Evolutionary conservation across 306 rosid species (phyloP).

Genomic region (Lathyrus aphaca): DNA sequence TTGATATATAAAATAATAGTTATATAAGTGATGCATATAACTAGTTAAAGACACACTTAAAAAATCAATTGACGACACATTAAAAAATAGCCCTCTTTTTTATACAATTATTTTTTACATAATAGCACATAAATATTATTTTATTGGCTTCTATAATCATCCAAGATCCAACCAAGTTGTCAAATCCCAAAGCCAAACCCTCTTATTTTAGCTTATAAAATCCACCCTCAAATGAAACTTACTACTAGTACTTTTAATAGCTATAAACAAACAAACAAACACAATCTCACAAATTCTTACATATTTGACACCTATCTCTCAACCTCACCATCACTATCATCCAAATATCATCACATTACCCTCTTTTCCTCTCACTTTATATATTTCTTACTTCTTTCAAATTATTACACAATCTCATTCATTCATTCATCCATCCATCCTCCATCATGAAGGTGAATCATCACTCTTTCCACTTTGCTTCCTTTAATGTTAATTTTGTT

Average conservation of each 20-base stretch:
- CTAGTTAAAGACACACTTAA: too few relatives aligned
- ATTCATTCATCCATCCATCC: conserved; percentile 39
- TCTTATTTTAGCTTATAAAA: conserved; percentile 49
- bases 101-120: too few relatives aligned
- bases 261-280: background rate
- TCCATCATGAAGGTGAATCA: conserved; percentile 69
- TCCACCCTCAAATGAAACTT: background rate
- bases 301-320: conserved; percentile 35
- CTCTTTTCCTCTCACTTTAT: conserved; percentile 41
- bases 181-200: conserved; percentile 51
- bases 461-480: background rate
- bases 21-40: too few relatives aligned
- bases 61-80: too few relatives aligned
- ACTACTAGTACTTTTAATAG: background rate
- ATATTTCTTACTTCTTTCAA: conserved; percentile 36
- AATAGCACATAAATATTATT: background rate
- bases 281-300: conserved; percentile 1
- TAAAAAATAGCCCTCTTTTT: too few relatives aligned
- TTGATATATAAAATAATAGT: too few relatives aligned
- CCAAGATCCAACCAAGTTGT: conserved; percentile 34
- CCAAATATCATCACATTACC: conserved; percentile 30
- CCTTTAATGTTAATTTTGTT: conserved; percentile 14
- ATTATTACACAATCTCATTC: conserved; percentile 31
- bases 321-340: conserved; percentile 30
- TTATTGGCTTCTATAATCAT: background rate